A percentile compares a stretch with the other conserved stretches of the same genome.
phyloP scores from a whole-genome alignment of 257 asterid species.

The Fraxinus americana region DNA sequence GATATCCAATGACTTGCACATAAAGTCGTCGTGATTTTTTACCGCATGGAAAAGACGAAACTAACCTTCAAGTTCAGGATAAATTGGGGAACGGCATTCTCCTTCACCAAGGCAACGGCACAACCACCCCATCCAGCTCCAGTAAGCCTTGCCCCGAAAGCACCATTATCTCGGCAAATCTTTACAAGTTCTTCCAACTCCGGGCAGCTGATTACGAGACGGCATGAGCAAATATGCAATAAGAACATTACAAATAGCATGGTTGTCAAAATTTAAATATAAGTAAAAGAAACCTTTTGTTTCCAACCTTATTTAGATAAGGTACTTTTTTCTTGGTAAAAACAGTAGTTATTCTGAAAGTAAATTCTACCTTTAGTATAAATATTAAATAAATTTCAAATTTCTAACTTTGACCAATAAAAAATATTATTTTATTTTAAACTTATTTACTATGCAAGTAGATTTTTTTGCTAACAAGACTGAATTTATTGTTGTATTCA shows the following conservation, averaged over 20 bases:
- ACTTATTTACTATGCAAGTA: background rate
- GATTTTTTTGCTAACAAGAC: background rate
- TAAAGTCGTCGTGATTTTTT: background rate
- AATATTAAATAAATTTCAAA: background rate
- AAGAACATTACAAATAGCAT: background rate
- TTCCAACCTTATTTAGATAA: background rate
- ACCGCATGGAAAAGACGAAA: background rate
- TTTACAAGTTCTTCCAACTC: slow-evolving; percentile 93
- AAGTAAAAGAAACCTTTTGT: background rate
- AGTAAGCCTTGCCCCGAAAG: slow-evolving; percentile 93
- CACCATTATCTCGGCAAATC: slow-evolving; percentile 71
- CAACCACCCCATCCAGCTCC: slow-evolving; percentile 99
- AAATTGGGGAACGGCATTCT: slow-evolving; percentile 73
- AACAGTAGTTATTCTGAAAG: background rate
- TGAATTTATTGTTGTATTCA: background rate
- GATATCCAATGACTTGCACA: background rate
- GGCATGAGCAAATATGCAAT: background rate
- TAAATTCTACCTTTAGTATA: background rate
- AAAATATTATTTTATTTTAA: background rate
- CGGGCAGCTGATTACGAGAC: slow-evolving; percentile 57
- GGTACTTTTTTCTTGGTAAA: background rate
- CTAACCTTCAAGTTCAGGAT: slow-evolving; percentile 87
- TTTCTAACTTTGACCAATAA: background rate
- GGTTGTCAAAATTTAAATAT: background rate
- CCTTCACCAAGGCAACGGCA: slow-evolving; percentile 91